Evolutionary conservation across 2,329 filamentous ascomycete species (phyloP).

Genomic region (Monosporascus sp.): DNA sequence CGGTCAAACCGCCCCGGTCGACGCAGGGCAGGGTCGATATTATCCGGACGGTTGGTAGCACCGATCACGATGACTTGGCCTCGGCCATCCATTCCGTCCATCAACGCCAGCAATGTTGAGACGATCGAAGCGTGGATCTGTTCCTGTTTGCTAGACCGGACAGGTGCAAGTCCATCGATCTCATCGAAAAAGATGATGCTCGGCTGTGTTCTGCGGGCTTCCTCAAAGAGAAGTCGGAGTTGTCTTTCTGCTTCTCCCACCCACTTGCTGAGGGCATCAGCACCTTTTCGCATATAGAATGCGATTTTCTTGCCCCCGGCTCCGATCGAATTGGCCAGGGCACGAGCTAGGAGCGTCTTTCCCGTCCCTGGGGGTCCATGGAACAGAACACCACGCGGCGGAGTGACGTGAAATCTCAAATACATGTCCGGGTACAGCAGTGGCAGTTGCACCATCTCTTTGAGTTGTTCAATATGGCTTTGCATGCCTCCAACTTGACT

Average conservation of each 20-base stretch:
- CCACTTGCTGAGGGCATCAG: slow-evolving; percentile 97
- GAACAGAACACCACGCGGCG: slow-evolving; percentile 90
- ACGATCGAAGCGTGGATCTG: slow-evolving; percentile 98
- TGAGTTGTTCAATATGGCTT: slow-evolving; percentile 91
- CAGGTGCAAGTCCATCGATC: slow-evolving; percentile 93
- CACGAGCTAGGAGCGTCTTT: slow-evolving; percentile 93
- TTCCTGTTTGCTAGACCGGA: slow-evolving; percentile 95
- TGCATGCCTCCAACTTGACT: slow-evolving; percentile 89
- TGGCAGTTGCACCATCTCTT: slow-evolving; percentile 96
- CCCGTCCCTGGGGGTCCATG: slow-evolving; percentile 96
- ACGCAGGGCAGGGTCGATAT: slow-evolving; percentile 91
- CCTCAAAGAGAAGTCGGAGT: slow-evolving; percentile 86
- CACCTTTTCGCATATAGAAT: slow-evolving; percentile 99
- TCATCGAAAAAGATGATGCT: slow-evolving; percentile 99
- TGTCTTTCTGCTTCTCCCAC: slow-evolving; percentile 97
- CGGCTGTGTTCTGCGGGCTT: slow-evolving; percentile 89
- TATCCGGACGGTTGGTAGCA: slow-evolving; percentile 95
- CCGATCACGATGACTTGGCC: slow-evolving; percentile 98
- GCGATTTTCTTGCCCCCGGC: slow-evolving; percentile 90
- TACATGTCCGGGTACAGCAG: slow-evolving; percentile 95
- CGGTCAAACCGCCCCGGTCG: slow-evolving; percentile 92
- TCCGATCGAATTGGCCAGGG: slow-evolving; percentile 85
- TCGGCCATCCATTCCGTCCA: slow-evolving; percentile 98
- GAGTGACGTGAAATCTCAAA: slow-evolving; percentile 83
- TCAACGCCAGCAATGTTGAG: slow-evolving; percentile 84